Evolutionary conservation across 192 early-diverging fungal genomes (phyloP).

Genomic region (Backusella sp.): DNA sequence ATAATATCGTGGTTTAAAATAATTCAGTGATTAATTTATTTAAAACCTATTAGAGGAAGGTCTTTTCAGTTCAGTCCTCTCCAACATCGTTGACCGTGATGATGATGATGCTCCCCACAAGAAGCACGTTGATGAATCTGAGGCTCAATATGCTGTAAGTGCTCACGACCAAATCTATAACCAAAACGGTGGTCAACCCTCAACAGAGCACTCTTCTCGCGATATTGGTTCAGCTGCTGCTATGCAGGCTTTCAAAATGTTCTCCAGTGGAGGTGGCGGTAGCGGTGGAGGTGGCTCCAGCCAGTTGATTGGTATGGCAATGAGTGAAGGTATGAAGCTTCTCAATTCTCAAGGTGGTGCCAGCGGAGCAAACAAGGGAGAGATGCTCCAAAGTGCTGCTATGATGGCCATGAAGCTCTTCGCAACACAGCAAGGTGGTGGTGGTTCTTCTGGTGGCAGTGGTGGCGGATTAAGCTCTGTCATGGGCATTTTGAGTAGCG

Average conservation of each 20-base stretch:
- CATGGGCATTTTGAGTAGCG: constrained; percentile 32
- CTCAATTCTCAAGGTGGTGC: constrained; percentile 18
- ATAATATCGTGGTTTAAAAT: not conserved
- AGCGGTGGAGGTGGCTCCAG: constrained; percentile 13
- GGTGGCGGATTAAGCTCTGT: constrained; percentile 28
- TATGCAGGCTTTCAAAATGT: constrained; percentile 38
- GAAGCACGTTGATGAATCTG: constrained; percentile 10
- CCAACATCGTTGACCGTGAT: constrained; percentile 8
- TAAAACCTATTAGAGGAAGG: constrained; percentile 8
- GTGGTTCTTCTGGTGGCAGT: constrained; percentile 8
- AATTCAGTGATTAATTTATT: not conserved
- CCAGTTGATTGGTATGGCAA: constrained; percentile 37
- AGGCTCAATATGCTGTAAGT: constrained; percentile 18
- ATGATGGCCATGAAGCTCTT: constrained; percentile 40
- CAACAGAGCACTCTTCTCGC: constrained; percentile 14
- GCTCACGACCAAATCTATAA: constrained; percentile 34
- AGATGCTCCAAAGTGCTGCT: constrained; percentile 35
- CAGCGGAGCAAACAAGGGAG: constrained; percentile 23
- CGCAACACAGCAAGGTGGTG: constrained; percentile 13
- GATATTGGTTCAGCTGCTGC: constrained; percentile 41
- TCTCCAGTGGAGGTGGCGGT: constrained; percentile 20
- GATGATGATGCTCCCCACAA: constrained; percentile 23
- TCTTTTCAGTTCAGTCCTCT: constrained; percentile 26
- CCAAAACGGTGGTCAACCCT: constrained; percentile 17
- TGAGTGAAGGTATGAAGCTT: constrained; percentile 40